Percentiles rank a stretch among this genome's conserved stretches.
phyloP scores from a whole-genome alignment of 1,284 basidiomycete species.

The Microbotryum saponariae region DNA sequence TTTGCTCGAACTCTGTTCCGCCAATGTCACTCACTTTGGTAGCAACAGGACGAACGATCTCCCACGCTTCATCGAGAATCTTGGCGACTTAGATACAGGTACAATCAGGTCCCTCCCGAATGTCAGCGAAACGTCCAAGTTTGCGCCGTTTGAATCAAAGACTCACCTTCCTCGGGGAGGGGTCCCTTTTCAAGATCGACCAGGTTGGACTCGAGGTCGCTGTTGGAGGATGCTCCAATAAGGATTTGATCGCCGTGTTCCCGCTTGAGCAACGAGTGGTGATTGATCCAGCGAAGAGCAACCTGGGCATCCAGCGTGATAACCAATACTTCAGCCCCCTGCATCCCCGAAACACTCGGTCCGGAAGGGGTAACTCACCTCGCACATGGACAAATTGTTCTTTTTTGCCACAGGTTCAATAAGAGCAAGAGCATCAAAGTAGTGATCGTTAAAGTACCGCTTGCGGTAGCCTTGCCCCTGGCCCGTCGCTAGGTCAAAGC shows the following conservation, averaged over 20 bases:
- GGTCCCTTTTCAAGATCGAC: conserved; percentile 51
- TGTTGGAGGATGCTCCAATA: conserved; percentile 50
- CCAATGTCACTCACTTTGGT: conserved; percentile 37
- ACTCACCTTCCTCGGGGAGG: conserved; percentile 49
- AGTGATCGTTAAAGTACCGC: conserved; percentile 47
- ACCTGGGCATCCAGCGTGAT: not conserved
- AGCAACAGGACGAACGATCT: conserved; percentile 40
- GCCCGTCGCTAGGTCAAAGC: conserved; percentile 43
- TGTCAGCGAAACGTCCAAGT: not conserved
- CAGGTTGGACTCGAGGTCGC: conserved; percentile 50
- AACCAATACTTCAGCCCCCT: too few species aligned
- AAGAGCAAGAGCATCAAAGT: conserved; percentile 47
- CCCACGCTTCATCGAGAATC: conserved; percentile 46
- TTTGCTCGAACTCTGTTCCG: not conserved
- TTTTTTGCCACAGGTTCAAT: conserved; percentile 47
- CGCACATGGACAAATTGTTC: conserved; percentile 47
- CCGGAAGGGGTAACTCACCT: conserved; percentile 37
- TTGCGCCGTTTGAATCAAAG: not conserved
- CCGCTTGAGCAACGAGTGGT: conserved; percentile 48
- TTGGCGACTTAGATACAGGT: conserved; percentile 40
- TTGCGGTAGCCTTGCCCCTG: conserved; percentile 44
- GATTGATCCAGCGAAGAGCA: conserved; percentile 52
- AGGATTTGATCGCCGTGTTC: conserved; percentile 48
- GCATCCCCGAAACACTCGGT: too few species aligned
- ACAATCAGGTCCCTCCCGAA: conserved; percentile 35